Evolutionary conservation across 2,329 filamentous ascomycete species (phyloP), one percentile per base, ranked within the genome.

Genomic region (Colletotrichum ledebouriae): DNA sequence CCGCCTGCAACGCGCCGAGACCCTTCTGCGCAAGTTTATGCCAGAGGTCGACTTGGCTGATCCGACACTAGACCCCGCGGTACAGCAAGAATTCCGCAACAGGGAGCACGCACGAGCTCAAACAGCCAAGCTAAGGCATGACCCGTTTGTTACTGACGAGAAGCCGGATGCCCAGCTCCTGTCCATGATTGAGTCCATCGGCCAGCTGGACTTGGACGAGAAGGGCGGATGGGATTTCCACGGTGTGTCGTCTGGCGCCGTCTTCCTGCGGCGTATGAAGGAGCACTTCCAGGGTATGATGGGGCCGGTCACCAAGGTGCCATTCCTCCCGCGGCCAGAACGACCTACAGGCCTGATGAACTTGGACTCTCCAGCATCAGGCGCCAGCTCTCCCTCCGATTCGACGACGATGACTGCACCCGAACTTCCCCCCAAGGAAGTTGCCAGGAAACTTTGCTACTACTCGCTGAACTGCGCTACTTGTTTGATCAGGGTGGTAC

Each of bases 191-290:
- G 92, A 95, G 76, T 93, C 93, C 47, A 94, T 95, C 3, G 96
- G 95, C 41, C 92, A 94, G 76, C 85, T 99, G 17, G 95, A 98
- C 75, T 85, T 98, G 39, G 94, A 97, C 74, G 95, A 98, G 73
- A 89, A 90, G 73, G 95, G 95, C 47, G 90, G 96, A 73, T 97
- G 94, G 90, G 94, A 98, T 78, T 99, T 97, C 75, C 94, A 97
- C 76, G 96, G 96, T 55, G 92, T 93, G 71, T 98, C 95, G 0
- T 98, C 96, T 0, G 94, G 95, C 3, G 87, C 94, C 49, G 93
- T 95, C 71, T 99, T 98, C 77, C 86, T 98, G 73, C 88, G 89
- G 71, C 90, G 93, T 62, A 91, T 99, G 86, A 91, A 94, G 74
- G 92, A 97, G 75, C 92, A 97, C 75, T 93, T 98, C 72, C 91